Evolutionary conservation across 495 filamentous ascomycete genomes (phyloP).

Genomic region (Copromyces sp.): DNA sequence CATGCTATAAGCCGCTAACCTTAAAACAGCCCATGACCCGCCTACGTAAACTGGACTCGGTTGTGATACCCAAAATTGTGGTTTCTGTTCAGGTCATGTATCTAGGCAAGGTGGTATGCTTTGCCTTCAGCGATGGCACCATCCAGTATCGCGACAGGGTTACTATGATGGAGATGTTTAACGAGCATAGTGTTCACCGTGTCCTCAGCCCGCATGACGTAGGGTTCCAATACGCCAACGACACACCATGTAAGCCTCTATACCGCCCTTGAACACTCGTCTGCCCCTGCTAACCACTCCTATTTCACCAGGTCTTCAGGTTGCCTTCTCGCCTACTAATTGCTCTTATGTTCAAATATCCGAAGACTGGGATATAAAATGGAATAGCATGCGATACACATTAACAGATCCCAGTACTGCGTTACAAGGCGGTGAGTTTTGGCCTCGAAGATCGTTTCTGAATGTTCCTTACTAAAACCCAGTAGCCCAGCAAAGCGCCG

Average conservation of each 20-base stretch:
- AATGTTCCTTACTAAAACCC: not conserved
- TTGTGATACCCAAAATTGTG: slow-evolving; percentile 55
- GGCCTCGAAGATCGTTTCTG: not conserved
- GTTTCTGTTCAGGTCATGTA: slow-evolving; percentile 56
- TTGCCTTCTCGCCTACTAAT: slow-evolving; percentile 64
- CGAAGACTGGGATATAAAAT: slow-evolving; percentile 52
- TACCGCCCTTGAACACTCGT: slow-evolving; percentile 14
- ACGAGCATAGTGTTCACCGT: slow-evolving; percentile 48
- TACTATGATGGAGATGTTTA: slow-evolving; percentile 54
- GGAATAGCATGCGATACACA: slow-evolving; percentile 51
- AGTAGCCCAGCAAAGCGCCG: slow-evolving; percentile 29
- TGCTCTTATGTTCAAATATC: slow-evolving; percentile 56
- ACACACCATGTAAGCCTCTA: slow-evolving; percentile 36
- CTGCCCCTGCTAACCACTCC: slow-evolving; percentile 5
- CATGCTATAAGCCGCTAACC: slow-evolving; percentile 9
- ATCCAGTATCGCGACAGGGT: slow-evolving; percentile 65
- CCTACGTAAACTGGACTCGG: slow-evolving; percentile 57
- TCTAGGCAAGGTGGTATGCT: slow-evolving; percentile 54
- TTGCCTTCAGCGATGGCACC: slow-evolving; percentile 66
- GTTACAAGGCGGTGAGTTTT: slow-evolving; percentile 33
- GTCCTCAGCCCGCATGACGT: slow-evolving; percentile 61
- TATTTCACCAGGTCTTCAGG: slow-evolving; percentile 43
- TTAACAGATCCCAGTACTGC: slow-evolving; percentile 29
- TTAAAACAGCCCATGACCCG: slow-evolving; percentile 41
- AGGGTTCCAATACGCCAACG: slow-evolving; percentile 55